phyloP scores from a whole-genome alignment of 306 rosid species.

The Nissolia schottii region DNA sequence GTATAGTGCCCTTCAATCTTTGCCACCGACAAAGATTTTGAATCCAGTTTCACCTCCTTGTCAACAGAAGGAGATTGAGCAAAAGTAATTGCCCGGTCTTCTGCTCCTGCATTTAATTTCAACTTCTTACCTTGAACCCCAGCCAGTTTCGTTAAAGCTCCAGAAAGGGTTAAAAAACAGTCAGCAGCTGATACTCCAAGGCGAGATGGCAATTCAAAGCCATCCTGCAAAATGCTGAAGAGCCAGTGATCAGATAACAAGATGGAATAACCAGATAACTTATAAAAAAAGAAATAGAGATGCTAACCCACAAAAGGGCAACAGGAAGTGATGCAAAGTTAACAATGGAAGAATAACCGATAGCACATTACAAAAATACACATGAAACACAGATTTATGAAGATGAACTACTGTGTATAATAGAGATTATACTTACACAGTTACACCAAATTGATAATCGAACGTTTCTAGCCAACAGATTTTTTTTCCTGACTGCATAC shows the following conservation, averaged over 20 bases:
- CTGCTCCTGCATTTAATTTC: conserved; percentile 33
- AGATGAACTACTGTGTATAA: not conserved
- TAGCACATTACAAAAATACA: conserved; percentile 5
- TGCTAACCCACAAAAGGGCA: conserved; percentile 1
- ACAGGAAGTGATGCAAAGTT: not conserved
- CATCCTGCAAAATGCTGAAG: conserved; percentile 70
- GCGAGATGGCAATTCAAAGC: conserved; percentile 90
- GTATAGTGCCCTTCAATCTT: conserved; percentile 41
- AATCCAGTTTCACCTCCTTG: conserved; percentile 38
- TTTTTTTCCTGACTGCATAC: not conserved
- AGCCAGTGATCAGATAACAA: conserved; percentile 18
- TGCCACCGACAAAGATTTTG: conserved; percentile 38
- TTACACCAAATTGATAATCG: not conserved
- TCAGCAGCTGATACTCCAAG: conserved; percentile 85
- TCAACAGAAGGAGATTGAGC: conserved; percentile 31
- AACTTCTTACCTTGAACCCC: conserved; percentile 38
- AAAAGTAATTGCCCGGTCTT: conserved; percentile 36
- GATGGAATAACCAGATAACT: not conserved
- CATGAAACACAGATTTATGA: not conserved
- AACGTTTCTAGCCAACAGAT: not conserved
- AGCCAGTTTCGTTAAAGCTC: conserved; percentile 45
- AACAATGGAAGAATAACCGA: not conserved
- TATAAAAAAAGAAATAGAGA: not conserved
- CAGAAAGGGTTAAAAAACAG: conserved; percentile 66
- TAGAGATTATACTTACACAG: not conserved